Evolutionary conservation across 345 rosid species (phyloP).

Genomic region (Cochlearia excelsa): DNA sequence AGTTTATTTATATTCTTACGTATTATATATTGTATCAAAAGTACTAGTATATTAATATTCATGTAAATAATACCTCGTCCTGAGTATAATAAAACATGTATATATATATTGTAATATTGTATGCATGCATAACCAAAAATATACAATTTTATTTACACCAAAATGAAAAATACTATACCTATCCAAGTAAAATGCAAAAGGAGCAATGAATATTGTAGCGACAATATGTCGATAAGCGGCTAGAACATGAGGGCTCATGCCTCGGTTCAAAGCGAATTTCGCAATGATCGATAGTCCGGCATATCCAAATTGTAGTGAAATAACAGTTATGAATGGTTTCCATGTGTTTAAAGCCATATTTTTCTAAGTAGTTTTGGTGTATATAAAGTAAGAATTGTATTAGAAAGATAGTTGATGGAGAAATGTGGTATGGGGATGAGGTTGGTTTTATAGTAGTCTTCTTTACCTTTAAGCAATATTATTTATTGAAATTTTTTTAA

Average conservation of each 20-base stretch:
- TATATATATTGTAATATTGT: too few relatives aligned
- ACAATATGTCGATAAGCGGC: slow-evolving; percentile 66
- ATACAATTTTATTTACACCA: background rate
- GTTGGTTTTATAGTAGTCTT: slow-evolving; percentile 31
- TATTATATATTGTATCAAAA: too few relatives aligned
- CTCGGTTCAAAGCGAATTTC: slow-evolving; percentile 49
- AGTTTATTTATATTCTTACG: too few relatives aligned
- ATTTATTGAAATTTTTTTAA: background rate
- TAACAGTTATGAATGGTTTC: slow-evolving; percentile 56
- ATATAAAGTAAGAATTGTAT: slow-evolving; percentile 20
- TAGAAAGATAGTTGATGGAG: slow-evolving; percentile 31
- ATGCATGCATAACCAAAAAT: slow-evolving; percentile 22
- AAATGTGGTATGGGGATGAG: slow-evolving; percentile 26
- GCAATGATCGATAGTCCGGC: slow-evolving; percentile 57
- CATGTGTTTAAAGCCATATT: slow-evolving; percentile 30
- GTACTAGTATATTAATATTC: too few relatives aligned
- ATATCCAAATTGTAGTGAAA: slow-evolving; percentile 58
- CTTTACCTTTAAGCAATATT: background rate
- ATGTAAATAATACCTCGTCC: too few relatives aligned
- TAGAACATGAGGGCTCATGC: slow-evolving; percentile 69
- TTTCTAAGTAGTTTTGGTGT: slow-evolving; percentile 16
- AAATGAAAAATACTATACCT: slow-evolving; percentile 40
- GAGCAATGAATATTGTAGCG: slow-evolving; percentile 64
- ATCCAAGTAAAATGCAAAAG: slow-evolving; percentile 67
- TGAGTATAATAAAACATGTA: too few relatives aligned